A percentile compares a stretch with the other conserved stretches of the same genome.
phyloP scores from a whole-genome alignment of 805 yeast genomes.

The Starmerella davenportii region DNA sequence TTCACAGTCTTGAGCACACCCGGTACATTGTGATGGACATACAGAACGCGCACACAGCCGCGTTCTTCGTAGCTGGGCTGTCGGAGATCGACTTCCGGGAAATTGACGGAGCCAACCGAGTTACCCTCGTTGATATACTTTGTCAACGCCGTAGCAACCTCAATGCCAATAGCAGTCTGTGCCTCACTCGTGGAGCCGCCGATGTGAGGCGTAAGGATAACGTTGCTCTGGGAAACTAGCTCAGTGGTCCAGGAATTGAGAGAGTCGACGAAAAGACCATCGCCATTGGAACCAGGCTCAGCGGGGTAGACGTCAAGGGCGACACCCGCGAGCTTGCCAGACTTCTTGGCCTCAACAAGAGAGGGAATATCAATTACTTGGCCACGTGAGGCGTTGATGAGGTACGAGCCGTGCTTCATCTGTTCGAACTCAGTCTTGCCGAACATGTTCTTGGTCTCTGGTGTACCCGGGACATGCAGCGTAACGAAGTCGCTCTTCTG shows the following conservation, averaged over 20 bases:
- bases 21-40: slow-evolving; percentile 94
- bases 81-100: slow-evolving; percentile 93
- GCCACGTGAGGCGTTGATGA: slow-evolving; percentile 94
- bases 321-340: slow-evolving; percentile 90
- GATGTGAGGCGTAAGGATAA: slow-evolving; percentile 89
- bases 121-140: slow-evolving; percentile 92
- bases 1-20: slow-evolving; percentile 96
- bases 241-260: slow-evolving; percentile 75
- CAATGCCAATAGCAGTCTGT: slow-evolving; percentile 91
- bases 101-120: slow-evolving; percentile 88
- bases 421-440: slow-evolving; percentile 82
- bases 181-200: slow-evolving; percentile 99
- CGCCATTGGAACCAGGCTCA: slow-evolving; percentile 96
- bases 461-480: slow-evolving; percentile 84
- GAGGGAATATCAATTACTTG: slow-evolving; percentile 95
- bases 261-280: slow-evolving; percentile 48
- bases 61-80: slow-evolving; percentile 74
- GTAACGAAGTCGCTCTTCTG: slow-evolving; percentile 72
- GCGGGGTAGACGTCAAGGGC: slow-evolving; percentile 92
- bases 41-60: slow-evolving; percentile 71
- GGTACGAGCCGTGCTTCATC: slow-evolving; percentile 90
- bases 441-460: slow-evolving; percentile 81
- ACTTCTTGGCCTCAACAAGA: slow-evolving; percentile 71
- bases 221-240: slow-evolving; percentile 62
- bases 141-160: slow-evolving; percentile 70